Evolutionary conservation across 768 basidiomycete genomes (phyloP).

Genomic region (Mycena amicta): DNA sequence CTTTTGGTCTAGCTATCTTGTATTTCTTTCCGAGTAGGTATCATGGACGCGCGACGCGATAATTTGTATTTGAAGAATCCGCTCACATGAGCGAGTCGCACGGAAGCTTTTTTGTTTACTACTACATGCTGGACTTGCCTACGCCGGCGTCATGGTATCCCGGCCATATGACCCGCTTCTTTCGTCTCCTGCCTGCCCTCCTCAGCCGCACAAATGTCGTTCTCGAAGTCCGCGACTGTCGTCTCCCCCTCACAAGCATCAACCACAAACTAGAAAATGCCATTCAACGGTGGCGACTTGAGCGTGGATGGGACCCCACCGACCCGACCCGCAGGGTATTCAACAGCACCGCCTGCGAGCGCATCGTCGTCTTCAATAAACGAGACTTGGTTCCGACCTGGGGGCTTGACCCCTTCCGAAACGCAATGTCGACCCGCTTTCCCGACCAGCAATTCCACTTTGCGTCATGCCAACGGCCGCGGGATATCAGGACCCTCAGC

Average conservation of each 20-base stretch:
- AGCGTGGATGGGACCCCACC: constrained; percentile 60
- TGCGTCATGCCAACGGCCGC: constrained; percentile 68
- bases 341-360: constrained; percentile 63
- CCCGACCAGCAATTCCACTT: constrained; percentile 72
- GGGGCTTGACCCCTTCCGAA: constrained; percentile 84
- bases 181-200: constrained; percentile 71
- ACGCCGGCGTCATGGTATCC: constrained; percentile 91
- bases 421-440: constrained; percentile 69
- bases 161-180: constrained; percentile 92
- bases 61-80: constrained; percentile 3
- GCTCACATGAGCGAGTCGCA: background rate
- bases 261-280: constrained; percentile 86
- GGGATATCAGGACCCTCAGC: constrained; percentile 66
- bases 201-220: constrained; percentile 87
- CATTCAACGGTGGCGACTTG: constrained; percentile 67
- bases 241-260: constrained; percentile 91
- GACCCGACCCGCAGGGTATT: constrained; percentile 42
- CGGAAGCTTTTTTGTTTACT: constrained; percentile 32
- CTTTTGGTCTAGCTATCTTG: background rate
- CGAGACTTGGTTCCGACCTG: constrained; percentile 87
- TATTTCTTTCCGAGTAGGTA: background rate
- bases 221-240: constrained; percentile 91
- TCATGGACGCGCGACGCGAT: constrained; percentile 1
- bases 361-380: constrained; percentile 91
- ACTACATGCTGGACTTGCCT: constrained; percentile 44